A percentile compares a stretch with the other conserved stretches of the same genome.
Evolutionary conservation across 495 filamentous ascomycete species (phyloP).

Genomic region (Aspergillus biplanus): DNA sequence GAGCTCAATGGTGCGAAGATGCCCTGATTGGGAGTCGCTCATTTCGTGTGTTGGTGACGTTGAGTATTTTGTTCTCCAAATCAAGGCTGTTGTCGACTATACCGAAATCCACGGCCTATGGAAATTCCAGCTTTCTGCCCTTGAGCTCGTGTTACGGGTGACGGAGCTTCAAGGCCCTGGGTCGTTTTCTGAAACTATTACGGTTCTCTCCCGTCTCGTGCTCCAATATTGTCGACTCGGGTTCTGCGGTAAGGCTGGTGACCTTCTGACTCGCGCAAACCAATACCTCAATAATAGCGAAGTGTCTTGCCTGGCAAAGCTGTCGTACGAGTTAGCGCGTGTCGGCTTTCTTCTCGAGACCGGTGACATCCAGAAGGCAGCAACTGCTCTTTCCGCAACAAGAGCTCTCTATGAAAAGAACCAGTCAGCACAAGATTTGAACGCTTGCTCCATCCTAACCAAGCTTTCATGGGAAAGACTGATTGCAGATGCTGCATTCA

Average conservation of each 20-base stretch:
- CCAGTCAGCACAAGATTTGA: slow-evolving; percentile 36
- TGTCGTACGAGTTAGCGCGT: slow-evolving; percentile 69
- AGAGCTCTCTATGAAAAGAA: slow-evolving; percentile 41
- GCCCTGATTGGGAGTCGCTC: slow-evolving; percentile 54
- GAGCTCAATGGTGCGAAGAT: slow-evolving; percentile 40
- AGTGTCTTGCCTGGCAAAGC: slow-evolving; percentile 44
- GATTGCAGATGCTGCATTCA: slow-evolving; percentile 55
- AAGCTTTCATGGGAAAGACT: slow-evolving; percentile 51
- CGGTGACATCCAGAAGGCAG: slow-evolving; percentile 63
- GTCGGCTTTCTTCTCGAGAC: slow-evolving; percentile 75
- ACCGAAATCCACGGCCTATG: slow-evolving; percentile 73
- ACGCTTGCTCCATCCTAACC: slow-evolving; percentile 30
- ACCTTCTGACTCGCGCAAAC: slow-evolving; percentile 62
- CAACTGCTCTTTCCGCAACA: slow-evolving; percentile 34
- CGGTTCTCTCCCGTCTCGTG: slow-evolving; percentile 62
- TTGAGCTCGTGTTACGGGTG: slow-evolving; percentile 54
- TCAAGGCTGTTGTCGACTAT: slow-evolving; percentile 75
- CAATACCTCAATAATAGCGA: slow-evolving; percentile 45
- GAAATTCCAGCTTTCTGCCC: slow-evolving; percentile 51
- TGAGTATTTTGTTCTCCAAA: slow-evolving; percentile 59
- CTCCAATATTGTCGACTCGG: slow-evolving; percentile 78
- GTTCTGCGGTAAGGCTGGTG: slow-evolving; percentile 72
- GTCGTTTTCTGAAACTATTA: slow-evolving; percentile 59
- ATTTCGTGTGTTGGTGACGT: slow-evolving; percentile 63
- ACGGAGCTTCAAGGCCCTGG: slow-evolving; percentile 54